Percentiles rank a stretch among this genome's conserved stretches.
Evolutionary conservation across 495 filamentous ascomycete species (phyloP).

Genomic region (Ascodesmis nigricans): DNA sequence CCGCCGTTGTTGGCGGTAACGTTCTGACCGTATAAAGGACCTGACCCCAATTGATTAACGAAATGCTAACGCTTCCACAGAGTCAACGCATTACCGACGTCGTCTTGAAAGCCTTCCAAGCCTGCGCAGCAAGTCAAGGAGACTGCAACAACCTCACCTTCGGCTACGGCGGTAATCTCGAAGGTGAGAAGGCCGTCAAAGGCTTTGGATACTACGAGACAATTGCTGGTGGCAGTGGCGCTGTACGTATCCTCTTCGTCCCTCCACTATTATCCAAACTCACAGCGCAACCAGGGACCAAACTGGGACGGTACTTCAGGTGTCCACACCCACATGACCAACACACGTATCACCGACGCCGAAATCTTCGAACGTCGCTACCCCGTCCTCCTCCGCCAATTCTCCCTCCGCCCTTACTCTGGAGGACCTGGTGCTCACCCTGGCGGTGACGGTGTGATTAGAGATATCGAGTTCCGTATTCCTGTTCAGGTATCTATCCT

Average conservation of each 20-base stretch:
- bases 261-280: not conserved
- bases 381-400: conserved; percentile 66
- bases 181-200: conserved; percentile 35
- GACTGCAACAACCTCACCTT: conserved; percentile 83
- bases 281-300: conserved; percentile 28
- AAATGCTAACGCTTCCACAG: conserved; percentile 18
- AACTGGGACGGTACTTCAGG: conserved; percentile 76
- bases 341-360: conserved; percentile 87
- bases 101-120: conserved; percentile 72
- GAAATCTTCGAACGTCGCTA: conserved; percentile 94
- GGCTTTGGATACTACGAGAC: conserved; percentile 98
- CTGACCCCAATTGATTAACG: not conserved
- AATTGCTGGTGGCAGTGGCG: conserved; percentile 80
- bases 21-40: conserved; percentile 42
- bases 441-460: conserved; percentile 74
- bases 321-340: conserved; percentile 97
- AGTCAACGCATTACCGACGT: conserved; percentile 84
- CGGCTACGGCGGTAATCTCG: conserved; percentile 56
- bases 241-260: conserved; percentile 21
- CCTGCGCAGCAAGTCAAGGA: conserved; percentile 78
- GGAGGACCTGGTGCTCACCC: conserved; percentile 53
- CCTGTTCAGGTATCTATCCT: conserved; percentile 77
- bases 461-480: conserved; percentile 87
- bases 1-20: conserved; percentile 90
- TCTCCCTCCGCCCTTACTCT: conserved; percentile 45